Evolutionary conservation across 768 basidiomycete species (phyloP).

Genomic region (Boletus reticulatus): DNA sequence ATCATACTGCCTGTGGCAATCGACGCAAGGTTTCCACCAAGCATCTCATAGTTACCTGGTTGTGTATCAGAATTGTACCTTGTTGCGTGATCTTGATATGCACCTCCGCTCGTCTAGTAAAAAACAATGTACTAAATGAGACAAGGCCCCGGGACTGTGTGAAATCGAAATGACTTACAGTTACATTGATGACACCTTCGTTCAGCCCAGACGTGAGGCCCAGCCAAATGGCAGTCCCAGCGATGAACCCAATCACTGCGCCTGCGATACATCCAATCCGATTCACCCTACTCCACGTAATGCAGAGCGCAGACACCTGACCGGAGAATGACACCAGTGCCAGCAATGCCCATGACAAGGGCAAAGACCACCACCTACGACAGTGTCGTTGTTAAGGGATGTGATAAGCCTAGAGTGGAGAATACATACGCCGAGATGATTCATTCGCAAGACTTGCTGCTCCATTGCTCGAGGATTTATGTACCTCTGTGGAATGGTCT

Average conservation of each 20-base stretch:
- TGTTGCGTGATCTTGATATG: slow-evolving; percentile 27
- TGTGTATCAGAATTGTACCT: not conserved
- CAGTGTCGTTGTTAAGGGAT: not conserved
- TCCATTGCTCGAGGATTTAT: slow-evolving; percentile 83
- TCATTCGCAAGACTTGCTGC: slow-evolving; percentile 62
- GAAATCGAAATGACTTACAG: slow-evolving; percentile 35
- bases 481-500: slow-evolving; percentile 48
- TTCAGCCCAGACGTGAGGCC: slow-evolving; percentile 75
- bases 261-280: slow-evolving; percentile 82
- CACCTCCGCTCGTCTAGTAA: slow-evolving; percentile 48
- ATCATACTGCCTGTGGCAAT: slow-evolving; percentile 81
- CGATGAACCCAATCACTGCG: slow-evolving; percentile 62
- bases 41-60: slow-evolving; percentile 62
- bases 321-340: slow-evolving; percentile 78
- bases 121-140: not conserved
- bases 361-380: slow-evolving; percentile 65
- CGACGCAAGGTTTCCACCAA: slow-evolving; percentile 86
- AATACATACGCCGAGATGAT: slow-evolving; percentile 57
- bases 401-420: not conserved
- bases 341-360: slow-evolving; percentile 75
- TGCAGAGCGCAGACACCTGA: slow-evolving; percentile 79
- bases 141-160: not conserved
- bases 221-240: slow-evolving; percentile 81
- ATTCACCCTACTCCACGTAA: slow-evolving; percentile 85
- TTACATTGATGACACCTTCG: slow-evolving; percentile 66